Evolutionary conservation across 352 stramenopile genomes (phyloP).

Genomic region (Phytophthora citricola): DNA sequence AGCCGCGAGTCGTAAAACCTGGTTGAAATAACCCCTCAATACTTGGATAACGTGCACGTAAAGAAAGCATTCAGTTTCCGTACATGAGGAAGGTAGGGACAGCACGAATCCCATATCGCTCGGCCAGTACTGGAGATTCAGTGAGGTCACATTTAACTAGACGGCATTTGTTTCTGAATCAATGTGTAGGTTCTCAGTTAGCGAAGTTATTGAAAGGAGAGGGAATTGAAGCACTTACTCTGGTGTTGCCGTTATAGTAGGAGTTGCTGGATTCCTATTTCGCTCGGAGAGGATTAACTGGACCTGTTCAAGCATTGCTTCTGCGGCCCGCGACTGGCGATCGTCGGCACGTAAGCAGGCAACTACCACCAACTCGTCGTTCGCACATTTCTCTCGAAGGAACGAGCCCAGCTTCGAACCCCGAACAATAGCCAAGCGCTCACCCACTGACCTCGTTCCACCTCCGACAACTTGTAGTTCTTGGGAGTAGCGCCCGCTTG

Average conservation of each 20-base stretch:
- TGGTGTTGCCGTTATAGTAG: conserved; percentile 2
- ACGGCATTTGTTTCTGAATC: conserved; percentile 44
- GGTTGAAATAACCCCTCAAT: not conserved
- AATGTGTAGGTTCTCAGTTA: conserved; percentile 1
- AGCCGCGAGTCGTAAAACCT: conserved; percentile 74
- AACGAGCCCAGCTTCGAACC: conserved; percentile 59
- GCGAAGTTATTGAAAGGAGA: not conserved
- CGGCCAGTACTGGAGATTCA: conserved; percentile 57
- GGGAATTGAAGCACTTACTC: conserved; percentile 5
- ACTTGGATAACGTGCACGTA: not conserved
- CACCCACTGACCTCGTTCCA: conserved; percentile 34
- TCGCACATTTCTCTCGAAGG: conserved; percentile 40
- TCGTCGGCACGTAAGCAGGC: conserved; percentile 77
- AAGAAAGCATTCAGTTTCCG: conserved; percentile 1
- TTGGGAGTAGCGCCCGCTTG: conserved; percentile 78
- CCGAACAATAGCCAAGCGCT: conserved; percentile 46
- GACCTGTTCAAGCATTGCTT: conserved; percentile 69
- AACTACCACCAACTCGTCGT: conserved; percentile 69
- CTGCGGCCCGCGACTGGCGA: conserved; percentile 54
- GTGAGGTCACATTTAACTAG: conserved; percentile 82
- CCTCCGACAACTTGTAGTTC: conserved; percentile 63
- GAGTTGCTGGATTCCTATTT: conserved; percentile 10
- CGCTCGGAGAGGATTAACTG: conserved; percentile 40
- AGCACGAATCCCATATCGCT: conserved; percentile 76
- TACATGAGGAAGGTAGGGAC: conserved; percentile 82